Evolutionary conservation across 163 green algal genomes (phyloP).

Genomic region (Scenedesmus sp.): DNA sequence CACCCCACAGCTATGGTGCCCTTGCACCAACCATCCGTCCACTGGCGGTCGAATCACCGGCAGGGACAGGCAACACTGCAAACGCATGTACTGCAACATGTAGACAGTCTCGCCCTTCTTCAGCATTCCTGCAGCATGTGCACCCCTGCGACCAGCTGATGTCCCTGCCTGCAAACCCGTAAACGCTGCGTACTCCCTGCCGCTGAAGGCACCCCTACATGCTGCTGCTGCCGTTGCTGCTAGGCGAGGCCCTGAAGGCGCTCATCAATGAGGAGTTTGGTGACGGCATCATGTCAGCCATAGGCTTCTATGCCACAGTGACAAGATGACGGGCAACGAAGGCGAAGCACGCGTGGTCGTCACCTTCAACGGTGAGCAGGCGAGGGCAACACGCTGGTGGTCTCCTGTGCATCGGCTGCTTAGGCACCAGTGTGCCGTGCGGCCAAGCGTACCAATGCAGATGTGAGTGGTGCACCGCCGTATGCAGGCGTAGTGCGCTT

Average conservation of each 20-base stretch:
- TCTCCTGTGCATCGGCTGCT: neutral
- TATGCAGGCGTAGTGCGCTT: neutral
- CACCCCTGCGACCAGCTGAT: neutral
- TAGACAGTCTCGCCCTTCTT: too few species aligned
- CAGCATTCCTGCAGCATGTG: neutral
- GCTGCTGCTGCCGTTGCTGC: neutral
- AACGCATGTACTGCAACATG: neutral
- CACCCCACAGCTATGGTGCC: neutral
- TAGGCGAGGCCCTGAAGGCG: conserved; percentile 21
- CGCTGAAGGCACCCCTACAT: neutral
- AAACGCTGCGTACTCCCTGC: too few species aligned
- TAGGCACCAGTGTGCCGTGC: too few species aligned
- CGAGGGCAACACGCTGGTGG: too few species aligned
- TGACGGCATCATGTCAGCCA: conserved; percentile 62
- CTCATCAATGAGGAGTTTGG: conserved; percentile 56
- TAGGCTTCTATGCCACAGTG: conserved; percentile 65
- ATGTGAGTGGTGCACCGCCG: too few species aligned
- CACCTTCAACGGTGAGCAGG: conserved; percentile 74
- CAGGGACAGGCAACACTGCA: neutral
- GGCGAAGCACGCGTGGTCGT: conserved; percentile 75
- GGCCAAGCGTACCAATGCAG: neutral
- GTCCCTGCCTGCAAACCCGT: too few species aligned
- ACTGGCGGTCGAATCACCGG: neutral
- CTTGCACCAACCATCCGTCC: neutral
- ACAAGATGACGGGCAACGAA: conserved; percentile 67